A percentile compares a stretch with the other conserved stretches of the same genome.
phyloP scores from a whole-genome alignment of 192 early-diverging fungal genomes.

The Backusella psychrophila region DNA sequence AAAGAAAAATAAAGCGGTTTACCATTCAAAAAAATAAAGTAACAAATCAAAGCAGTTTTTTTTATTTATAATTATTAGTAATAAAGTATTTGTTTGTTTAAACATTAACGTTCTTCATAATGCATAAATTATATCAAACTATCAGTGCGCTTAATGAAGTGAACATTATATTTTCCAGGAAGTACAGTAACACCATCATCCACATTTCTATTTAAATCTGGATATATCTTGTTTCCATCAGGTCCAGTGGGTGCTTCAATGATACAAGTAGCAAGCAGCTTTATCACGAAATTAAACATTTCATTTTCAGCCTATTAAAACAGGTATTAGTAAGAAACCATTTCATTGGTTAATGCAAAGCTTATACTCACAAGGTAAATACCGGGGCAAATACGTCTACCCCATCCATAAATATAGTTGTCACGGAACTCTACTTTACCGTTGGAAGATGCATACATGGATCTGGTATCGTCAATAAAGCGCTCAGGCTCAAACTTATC shows the following conservation, averaged over 20 bases:
- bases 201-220: no score
- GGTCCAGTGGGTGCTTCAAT: neutral
- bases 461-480: neutral
- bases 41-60: neutral
- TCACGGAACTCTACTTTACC: constrained; percentile 1
- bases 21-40: neutral
- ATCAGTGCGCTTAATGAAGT: neutral
- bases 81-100: neutral
- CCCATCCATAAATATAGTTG: neutral
- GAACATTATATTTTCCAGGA: neutral
- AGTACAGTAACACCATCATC: neutral
- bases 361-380: neutral
- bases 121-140: neutral
- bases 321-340: neutral
- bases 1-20: neutral
- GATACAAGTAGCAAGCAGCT: neutral
- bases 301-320: neutral
- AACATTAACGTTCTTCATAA: neutral
- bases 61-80: neutral
- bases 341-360: neutral
- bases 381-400: constrained; percentile 8
- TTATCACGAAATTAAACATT: neutral
- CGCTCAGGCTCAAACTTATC: constrained; percentile 1
- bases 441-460: constrained; percentile 3
- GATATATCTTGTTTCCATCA: constrained; percentile 2